phyloP scores from a whole-genome alignment of 305 asterid species.

The Ilex paraguariensis region DNA sequence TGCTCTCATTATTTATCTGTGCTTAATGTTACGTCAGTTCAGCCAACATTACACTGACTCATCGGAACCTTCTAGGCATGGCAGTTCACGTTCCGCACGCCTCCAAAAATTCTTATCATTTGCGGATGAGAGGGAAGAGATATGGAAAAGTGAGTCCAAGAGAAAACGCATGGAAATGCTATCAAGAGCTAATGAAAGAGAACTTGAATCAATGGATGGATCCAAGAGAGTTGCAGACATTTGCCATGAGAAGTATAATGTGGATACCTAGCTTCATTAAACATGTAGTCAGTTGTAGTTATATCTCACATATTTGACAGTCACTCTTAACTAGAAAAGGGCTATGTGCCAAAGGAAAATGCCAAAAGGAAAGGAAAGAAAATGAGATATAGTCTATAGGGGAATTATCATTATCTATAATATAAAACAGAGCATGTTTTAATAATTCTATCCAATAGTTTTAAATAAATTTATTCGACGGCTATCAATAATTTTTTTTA shows the following conservation, averaged over 20 bases:
- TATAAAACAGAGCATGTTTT: no score
- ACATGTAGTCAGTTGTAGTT: not conserved
- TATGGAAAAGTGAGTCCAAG: slow-evolving; percentile 37
- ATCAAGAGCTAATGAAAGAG: slow-evolving; percentile 16
- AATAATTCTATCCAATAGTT: no score
- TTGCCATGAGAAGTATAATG: slow-evolving; percentile 14
- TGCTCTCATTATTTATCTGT: slow-evolving; percentile 48
- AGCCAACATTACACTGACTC: slow-evolving; percentile 26
- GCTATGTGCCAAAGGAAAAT: not conserved
- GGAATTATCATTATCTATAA: no score
- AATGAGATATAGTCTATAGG: not conserved
- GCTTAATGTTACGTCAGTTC: slow-evolving; percentile 38
- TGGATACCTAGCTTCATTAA: slow-evolving; percentile 9
- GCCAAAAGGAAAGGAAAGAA: not conserved
- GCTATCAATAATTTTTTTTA: no score
- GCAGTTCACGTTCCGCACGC: slow-evolving; percentile 25
- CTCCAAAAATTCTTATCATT: slow-evolving; percentile 52
- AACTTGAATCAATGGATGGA: slow-evolving; percentile 11
- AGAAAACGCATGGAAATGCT: slow-evolving; percentile 33
- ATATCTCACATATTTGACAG: not conserved
- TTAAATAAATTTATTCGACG: no score
- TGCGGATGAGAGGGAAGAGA: slow-evolving; percentile 64
- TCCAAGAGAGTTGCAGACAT: slow-evolving; percentile 14
- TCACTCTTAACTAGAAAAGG: not conserved
- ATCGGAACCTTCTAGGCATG: slow-evolving; percentile 10